phyloP scores from a whole-genome alignment of 345 rosid genomes.

The Euphorbia peplus region DNA sequence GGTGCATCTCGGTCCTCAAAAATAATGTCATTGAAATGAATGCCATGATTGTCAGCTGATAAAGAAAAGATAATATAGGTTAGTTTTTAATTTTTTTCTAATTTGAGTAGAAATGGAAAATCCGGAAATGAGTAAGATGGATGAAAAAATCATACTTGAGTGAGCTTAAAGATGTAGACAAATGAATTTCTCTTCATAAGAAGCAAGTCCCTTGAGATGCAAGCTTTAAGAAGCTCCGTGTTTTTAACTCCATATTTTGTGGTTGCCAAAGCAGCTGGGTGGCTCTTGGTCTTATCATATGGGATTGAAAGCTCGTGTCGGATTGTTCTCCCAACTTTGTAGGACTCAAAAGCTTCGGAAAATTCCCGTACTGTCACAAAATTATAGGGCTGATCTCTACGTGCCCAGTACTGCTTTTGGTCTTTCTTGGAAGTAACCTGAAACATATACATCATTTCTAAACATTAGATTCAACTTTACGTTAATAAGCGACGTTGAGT shows the following conservation, averaged over 20 bases:
- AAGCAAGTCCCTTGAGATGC: slow-evolving; percentile 18
- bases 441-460: background rate
- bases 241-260: slow-evolving; percentile 20
- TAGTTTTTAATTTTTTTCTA: too few relatives aligned
- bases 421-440: slow-evolving; percentile 30
- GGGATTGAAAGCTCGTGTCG: slow-evolving; percentile 12
- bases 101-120: background rate
- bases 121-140: background rate
- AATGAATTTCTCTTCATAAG: slow-evolving; percentile 17
- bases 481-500: too few relatives aligned
- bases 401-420: slow-evolving; percentile 20
- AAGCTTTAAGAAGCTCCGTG: slow-evolving; percentile 28
- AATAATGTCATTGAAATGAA: slow-evolving; percentile 4
- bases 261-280: slow-evolving; percentile 15
- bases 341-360: slow-evolving; percentile 7
- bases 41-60: slow-evolving; percentile 2
- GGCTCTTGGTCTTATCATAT: slow-evolving; percentile 11
- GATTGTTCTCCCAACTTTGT: background rate
- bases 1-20: slow-evolving; percentile 13
- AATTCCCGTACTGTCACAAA: slow-evolving; percentile 13
- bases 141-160: background rate
- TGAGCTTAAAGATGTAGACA: slow-evolving; percentile 16
- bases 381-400: slow-evolving; percentile 8
- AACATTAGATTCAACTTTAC: background rate
- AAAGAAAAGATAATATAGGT: background rate